phyloP scores from a whole-genome alignment of 169 alveolate genomes.

The Plasmodium cynomolgi region DNA sequence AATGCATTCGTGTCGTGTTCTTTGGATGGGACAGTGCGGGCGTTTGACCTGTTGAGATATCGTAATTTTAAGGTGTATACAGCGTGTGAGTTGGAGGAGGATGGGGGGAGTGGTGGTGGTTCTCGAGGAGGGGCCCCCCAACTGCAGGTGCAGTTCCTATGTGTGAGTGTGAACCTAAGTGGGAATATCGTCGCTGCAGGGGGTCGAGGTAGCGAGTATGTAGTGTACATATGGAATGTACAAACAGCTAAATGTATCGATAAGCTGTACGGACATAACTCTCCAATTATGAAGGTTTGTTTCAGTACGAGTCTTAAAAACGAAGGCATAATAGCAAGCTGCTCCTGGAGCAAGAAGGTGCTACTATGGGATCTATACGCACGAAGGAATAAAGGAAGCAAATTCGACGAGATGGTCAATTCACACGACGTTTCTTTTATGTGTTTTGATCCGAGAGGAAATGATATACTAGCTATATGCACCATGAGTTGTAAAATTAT shows the following conservation, averaged over 20 bases:
- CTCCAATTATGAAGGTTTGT: slow-evolving; percentile 91
- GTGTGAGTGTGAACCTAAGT: slow-evolving; percentile 94
- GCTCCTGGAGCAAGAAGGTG: slow-evolving; percentile 96
- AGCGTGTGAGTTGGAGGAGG: slow-evolving; percentile 24
- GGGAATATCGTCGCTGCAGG: slow-evolving; percentile 99
- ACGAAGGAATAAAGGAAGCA: slow-evolving; percentile 90
- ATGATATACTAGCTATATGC: slow-evolving; percentile 91
- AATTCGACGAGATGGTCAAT: slow-evolving; percentile 91
- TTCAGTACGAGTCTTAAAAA: slow-evolving; percentile 88
- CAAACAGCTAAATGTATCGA: slow-evolving; percentile 84
- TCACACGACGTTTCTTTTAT: slow-evolving; percentile 91
- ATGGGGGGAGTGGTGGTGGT: background rate
- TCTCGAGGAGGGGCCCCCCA: background rate
- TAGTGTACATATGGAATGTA: slow-evolving; percentile 87
- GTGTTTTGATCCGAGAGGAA: slow-evolving; percentile 92
- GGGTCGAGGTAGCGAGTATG: slow-evolving; percentile 91
- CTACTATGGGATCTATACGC: slow-evolving; percentile 90
- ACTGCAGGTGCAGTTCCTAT: slow-evolving; percentile 91
- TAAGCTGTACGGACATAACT: slow-evolving; percentile 92
- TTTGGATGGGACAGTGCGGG: slow-evolving; percentile 98
- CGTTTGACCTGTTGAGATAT: slow-evolving; percentile 95
- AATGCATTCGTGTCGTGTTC: slow-evolving; percentile 96
- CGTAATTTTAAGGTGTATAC: slow-evolving; percentile 92
- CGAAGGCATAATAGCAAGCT: slow-evolving; percentile 92
- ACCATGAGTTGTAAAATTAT: slow-evolving; percentile 84